phyloP scores from a whole-genome alignment of 2,329 filamentous ascomycete genomes.

The Fusarium chlamydosporum region DNA sequence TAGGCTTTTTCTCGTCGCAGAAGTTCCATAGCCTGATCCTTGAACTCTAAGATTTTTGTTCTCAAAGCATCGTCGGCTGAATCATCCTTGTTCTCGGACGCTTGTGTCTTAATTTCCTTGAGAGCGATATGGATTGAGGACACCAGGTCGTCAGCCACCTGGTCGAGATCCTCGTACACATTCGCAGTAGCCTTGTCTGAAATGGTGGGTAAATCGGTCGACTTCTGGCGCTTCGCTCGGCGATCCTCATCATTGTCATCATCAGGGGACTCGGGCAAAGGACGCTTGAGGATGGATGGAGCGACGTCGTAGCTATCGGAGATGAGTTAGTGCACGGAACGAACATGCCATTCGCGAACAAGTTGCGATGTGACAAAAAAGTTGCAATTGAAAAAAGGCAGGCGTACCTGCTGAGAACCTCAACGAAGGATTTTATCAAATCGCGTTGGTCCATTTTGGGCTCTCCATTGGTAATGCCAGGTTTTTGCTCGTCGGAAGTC shows the following conservation, averaged over 20 bases:
- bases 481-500: constrained; percentile 50
- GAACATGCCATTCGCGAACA: constrained; percentile 24
- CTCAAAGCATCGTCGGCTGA: constrained; percentile 55
- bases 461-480: constrained; percentile 46
- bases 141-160: constrained; percentile 72
- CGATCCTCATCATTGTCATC: constrained; percentile 64
- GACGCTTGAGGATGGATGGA: constrained; percentile 69
- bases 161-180: constrained; percentile 72
- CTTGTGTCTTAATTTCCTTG: constrained; percentile 60
- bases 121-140: constrained; percentile 63
- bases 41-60: constrained; percentile 68
- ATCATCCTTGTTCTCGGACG: constrained; percentile 52
- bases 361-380: constrained; percentile 28
- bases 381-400: constrained; percentile 23
- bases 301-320: constrained; percentile 66
- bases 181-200: constrained; percentile 67
- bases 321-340: constrained; percentile 51
- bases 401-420: constrained; percentile 58
- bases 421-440: constrained; percentile 57
- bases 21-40: constrained; percentile 72
- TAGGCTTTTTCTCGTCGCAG: constrained; percentile 72
- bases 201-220: constrained; percentile 64
- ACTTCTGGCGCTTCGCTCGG: constrained; percentile 72
- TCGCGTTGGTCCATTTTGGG: constrained; percentile 53
- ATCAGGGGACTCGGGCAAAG: constrained; percentile 60